phyloP scores from a whole-genome alignment of 2,329 filamentous ascomycete species.

The Cladosporium sp. region DNA sequence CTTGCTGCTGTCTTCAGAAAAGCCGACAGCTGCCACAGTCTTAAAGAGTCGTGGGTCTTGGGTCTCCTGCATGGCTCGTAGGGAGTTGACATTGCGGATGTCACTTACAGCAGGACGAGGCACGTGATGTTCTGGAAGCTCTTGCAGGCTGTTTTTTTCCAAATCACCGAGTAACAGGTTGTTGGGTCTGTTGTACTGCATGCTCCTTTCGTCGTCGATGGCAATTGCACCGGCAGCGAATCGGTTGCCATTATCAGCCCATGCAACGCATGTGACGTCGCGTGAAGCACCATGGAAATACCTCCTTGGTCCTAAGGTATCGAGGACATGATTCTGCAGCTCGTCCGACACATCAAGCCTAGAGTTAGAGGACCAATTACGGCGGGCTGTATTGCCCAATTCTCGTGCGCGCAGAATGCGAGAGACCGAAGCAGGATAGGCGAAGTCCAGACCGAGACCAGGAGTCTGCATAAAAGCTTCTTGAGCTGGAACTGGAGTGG shows the following conservation, averaged over 20 bases:
- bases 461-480: background rate
- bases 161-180: slow-evolving; percentile 54
- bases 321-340: slow-evolving; percentile 30
- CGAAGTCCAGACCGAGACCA: background rate
- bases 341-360: slow-evolving; percentile 18
- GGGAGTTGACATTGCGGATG: slow-evolving; percentile 36
- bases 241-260: slow-evolving; percentile 50
- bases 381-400: slow-evolving; percentile 18
- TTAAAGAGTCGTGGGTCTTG: slow-evolving; percentile 53
- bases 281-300: slow-evolving; percentile 56
- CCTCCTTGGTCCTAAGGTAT: slow-evolving; percentile 41
- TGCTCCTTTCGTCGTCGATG: slow-evolving; percentile 51
- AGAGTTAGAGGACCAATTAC: slow-evolving; percentile 16
- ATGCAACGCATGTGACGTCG: slow-evolving; percentile 54
- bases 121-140: slow-evolving; percentile 52
- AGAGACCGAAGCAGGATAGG: slow-evolving; percentile 17
- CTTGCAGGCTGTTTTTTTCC: slow-evolving; percentile 39
- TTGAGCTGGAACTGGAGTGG: background rate
- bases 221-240: slow-evolving; percentile 58
- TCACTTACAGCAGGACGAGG: slow-evolving; percentile 36
- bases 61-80: slow-evolving; percentile 42
- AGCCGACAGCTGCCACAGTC: slow-evolving; percentile 53
- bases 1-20: slow-evolving; percentile 36
- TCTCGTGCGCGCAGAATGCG: slow-evolving; percentile 26
- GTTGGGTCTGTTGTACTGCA: slow-evolving; percentile 57